Evolutionary conservation across 805 yeast species (phyloP), one percentile per base, ranked within the genome.

Genomic region (Komagataella phaffii): DNA sequence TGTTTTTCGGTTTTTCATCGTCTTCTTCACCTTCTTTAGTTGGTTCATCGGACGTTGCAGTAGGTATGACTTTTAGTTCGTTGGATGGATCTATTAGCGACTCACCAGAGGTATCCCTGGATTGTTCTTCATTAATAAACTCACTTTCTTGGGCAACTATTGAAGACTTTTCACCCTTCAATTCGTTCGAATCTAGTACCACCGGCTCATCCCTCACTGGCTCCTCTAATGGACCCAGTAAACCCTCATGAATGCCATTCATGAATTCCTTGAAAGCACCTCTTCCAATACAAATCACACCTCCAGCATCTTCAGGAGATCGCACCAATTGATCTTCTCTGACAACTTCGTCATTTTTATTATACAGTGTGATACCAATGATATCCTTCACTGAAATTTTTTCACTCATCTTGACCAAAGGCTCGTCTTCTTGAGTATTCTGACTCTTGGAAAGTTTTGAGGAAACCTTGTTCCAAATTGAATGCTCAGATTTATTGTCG

Each of bases 181-280:
- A 24, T 30, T 50, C 44, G 17, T 17, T 10, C 30, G 14, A 60
- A 14, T 54, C 57, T 36, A 49, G 49, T 4, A 23, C 53, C 46
- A 51, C 55, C 21, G 24, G 46, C n/a, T 21, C 52, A 3, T 18
- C 53, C 21, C 49, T 54, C 12, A 24, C 17, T 21, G 70, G 75
- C 23, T 61, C 67, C 45, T 71, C 88, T 53, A 91, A 69, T 1
- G 98, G 98, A 0, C 99, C 99, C 48, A 93, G 67, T 62, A 93
- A 74, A 5, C 99, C 99, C 69, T 93, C 99, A 59, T 93, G 96
- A 8, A 93, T 64, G 7, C 99, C 99, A 47, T 77, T 75, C 51
- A 93, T 64, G 63, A 88, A 93, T 71, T 93, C 99, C 64, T 91
- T 91, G 64, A 79, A 93, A 0, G 97, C 91, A 53, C 99, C 99